Conservation (phyloP, 2,329 filamentous ascomycete species). For the Xylaria polymorpha region DNA sequence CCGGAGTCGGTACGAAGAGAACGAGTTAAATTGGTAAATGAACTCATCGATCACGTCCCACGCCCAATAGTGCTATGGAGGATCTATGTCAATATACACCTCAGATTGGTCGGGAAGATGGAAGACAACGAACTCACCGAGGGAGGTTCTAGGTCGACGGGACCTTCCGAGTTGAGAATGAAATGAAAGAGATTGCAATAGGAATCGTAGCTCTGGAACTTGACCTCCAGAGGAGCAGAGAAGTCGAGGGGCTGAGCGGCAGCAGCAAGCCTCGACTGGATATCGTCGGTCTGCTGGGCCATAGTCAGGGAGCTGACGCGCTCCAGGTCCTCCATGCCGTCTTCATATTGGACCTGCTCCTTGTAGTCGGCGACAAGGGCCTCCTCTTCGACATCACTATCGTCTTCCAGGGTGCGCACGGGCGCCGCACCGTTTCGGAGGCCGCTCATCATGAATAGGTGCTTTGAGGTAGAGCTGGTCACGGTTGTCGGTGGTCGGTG, state of each 20-base stretch:
- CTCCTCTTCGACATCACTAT: slow-evolving; percentile 97
- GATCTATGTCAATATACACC: slow-evolving; percentile 40
- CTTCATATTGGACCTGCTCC: slow-evolving; percentile 95
- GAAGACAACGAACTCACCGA: slow-evolving; percentile 73
- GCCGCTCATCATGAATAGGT: slow-evolving; percentile 64
- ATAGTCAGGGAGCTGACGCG: slow-evolving; percentile 75
- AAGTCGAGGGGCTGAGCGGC: slow-evolving; percentile 97
- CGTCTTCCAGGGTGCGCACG: slow-evolving; percentile 74
- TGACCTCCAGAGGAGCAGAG: slow-evolving; percentile 93
- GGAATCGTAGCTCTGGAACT: slow-evolving; percentile 98
- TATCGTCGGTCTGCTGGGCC: slow-evolving; percentile 84
- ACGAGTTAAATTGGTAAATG: slow-evolving; percentile 99
- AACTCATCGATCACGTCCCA: slow-evolving; percentile 99
- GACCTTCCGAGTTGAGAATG: slow-evolving; percentile 99
- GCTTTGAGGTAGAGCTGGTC: slow-evolving; percentile 29
- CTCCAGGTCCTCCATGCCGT: slow-evolving; percentile 84
- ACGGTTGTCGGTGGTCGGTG: slow-evolving; percentile 23
- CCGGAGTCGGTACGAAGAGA: slow-evolving; percentile 95
- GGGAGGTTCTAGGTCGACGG: slow-evolving; percentile 94
- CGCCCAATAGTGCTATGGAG: slow-evolving; percentile 94
- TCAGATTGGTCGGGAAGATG: not conserved
- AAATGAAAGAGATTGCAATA: slow-evolving; percentile 99
- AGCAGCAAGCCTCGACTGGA: slow-evolving; percentile 89
- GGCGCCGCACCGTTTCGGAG: slow-evolving; percentile 72
- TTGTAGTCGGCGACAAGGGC: slow-evolving; percentile 94